Evolutionary conservation across 768 basidiomycete species (phyloP), one percentile per base, ranked within the genome.

Genomic region (Leccinum aurantiacum): DNA sequence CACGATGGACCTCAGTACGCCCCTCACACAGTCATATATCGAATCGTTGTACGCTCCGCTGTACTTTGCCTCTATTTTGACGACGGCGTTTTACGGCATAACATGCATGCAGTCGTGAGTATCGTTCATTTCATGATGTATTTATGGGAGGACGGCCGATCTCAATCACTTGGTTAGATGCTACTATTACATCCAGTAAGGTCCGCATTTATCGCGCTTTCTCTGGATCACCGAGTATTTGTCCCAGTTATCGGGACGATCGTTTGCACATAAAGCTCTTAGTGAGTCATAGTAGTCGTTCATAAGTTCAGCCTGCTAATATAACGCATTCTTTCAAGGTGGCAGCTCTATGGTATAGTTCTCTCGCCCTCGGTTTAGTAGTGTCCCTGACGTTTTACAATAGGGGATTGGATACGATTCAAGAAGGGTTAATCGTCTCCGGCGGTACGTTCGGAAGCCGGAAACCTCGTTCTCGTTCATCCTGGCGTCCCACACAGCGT

Each of bases 351-450:
- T 66, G 65, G 65, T 67, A 38, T 3, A 1, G 2, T 3, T 9
- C 15, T 6, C 9, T 6, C 19, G 22, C 2, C 15, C 13, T 46
- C 3, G 0, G 15, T 22, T 44, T 0, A 2, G 22, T 3, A 7
- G 14, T 17, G 1, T 27, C 14, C 27, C 22, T 35, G 13, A 67
- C 24, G 1, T 7, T 27, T 51, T 2, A 10, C 5, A n/a, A 31
- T n/a, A 67, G 66, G 58, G 27, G 19, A 10, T 35, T 61, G 13
- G 31, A 60, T 19, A 67, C 62, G 5, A 22, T 60, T 13, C 65
- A 66, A 6, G 65, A 67, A 35, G 58, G 13, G 8, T 46, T 66
- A 10, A 41, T 6, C 14, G 3, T 66, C 8, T 10, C 49, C 24
- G 66, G 60, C 19, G 25, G 64, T 67, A n/a, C 22, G 66, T 64